Percentiles rank a stretch among this genome's conserved stretches.
Evolutionary conservation across 2,329 filamentous ascomycete genomes (phyloP).

Genomic region (Cercospora sesami): DNA sequence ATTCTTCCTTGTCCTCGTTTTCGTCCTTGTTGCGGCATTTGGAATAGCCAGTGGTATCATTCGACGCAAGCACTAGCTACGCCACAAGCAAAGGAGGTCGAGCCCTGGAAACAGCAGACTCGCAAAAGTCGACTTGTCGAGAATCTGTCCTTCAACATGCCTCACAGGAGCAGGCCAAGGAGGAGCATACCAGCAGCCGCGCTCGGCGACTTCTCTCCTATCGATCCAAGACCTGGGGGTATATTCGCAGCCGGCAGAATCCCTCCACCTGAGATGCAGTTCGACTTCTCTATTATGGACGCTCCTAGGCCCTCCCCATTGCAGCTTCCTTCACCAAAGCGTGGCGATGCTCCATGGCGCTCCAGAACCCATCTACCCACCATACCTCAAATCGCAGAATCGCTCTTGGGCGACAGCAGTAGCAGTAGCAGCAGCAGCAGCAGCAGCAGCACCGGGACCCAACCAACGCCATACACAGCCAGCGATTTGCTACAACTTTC

Average conservation of each 20-base stretch:
- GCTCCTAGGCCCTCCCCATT: background rate
- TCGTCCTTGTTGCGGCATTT: constrained; percentile 1
- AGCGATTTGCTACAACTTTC: background rate
- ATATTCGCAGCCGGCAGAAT: background rate
- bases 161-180: background rate
- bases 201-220: constrained; percentile 1
- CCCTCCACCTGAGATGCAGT: constrained; percentile 1
- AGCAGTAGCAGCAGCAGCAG: background rate
- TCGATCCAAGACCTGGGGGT: background rate
- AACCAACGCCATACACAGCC: background rate
- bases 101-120: background rate
- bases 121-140: background rate
- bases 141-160: background rate
- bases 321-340: constrained; percentile 6
- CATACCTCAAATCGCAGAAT: background rate
- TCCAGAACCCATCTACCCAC: background rate
- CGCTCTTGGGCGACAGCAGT: background rate
- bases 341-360: background rate
- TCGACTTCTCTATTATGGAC: constrained; percentile 7
- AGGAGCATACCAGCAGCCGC: constrained; percentile 5
- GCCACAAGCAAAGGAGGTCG: background rate
- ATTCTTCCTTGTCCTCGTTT: background rate
- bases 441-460: background rate
- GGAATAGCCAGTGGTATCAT: constrained; percentile 8
- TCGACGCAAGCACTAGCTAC: constrained; percentile 1